Conservation (phyloP, 1,139 yeast genomes). For the Debaryomyces nepalensis region DNA sequence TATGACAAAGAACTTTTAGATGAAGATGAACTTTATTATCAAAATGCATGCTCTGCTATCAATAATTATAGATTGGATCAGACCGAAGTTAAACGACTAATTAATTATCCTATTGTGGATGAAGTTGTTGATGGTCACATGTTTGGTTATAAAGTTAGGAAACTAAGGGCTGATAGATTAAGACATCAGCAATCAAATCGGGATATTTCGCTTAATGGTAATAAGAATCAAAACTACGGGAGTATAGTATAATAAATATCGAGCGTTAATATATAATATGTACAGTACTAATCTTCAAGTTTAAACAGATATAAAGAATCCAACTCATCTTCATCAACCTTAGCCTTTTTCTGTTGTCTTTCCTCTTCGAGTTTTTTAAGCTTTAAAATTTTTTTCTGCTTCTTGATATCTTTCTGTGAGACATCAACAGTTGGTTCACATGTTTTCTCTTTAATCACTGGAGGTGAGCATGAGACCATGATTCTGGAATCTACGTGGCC, state of each 20-base stretch:
- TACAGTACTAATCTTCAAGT: conserved; percentile 37
- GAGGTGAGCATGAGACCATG: conserved; percentile 26
- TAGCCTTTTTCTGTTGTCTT: conserved; percentile 18
- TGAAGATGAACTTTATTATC: conserved; percentile 45
- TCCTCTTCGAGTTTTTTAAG: conserved; percentile 21
- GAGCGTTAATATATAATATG: conserved; percentile 8
- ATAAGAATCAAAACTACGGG: conserved; percentile 24
- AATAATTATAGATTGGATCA: conserved; percentile 49
- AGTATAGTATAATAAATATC: conserved; percentile 26
- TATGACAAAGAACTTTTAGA: conserved; percentile 45
- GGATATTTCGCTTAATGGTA: not conserved
- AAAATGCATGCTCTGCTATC: conserved; percentile 37
- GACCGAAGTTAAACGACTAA: conserved; percentile 35
- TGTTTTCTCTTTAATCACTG: conserved; percentile 15
- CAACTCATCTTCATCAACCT: conserved; percentile 38
- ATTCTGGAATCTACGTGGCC: conserved; percentile 34
- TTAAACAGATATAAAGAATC: conserved; percentile 49
- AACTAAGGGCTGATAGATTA: conserved; percentile 34
- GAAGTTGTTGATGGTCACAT: conserved; percentile 48
- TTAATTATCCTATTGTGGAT: conserved; percentile 53
- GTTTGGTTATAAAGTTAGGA: conserved; percentile 49
- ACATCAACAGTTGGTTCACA: conserved; percentile 10
- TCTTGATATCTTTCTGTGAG: conserved; percentile 25
- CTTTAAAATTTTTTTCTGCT: conserved; percentile 19
- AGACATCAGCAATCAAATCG: conserved; percentile 6